Base-by-base conservation (phyloP, 345 rosid genomes). In the Raphanus raphanistrum region DNA sequence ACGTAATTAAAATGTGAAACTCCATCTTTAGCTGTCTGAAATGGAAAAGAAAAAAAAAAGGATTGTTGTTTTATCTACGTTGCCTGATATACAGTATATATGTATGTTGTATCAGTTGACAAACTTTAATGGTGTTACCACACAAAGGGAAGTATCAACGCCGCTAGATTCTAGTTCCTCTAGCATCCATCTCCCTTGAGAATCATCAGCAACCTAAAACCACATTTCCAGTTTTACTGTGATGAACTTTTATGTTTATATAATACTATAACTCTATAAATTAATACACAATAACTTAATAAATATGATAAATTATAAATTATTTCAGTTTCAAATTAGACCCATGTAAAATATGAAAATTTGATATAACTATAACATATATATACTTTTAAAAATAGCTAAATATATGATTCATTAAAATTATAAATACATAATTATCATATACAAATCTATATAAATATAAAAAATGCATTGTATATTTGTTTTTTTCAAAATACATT, bases 1-100 rank as follows among this genome's bases (percentile, higher is more conserved):
- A 92, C 71, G 80, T 89, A 94, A 26, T 97, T 86, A 79, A 92
- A 94, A 6, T 95, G 90, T 48, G 97, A 92, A 79, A 73, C 89
- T 63, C 97, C 98, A 28, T 76, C 89, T 79, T 87, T 71, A 68
- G 95, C 79, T 45, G 82, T 94, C 98, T 94, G 90, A 67, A 74
- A 63, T 60, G 8, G 43, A 58, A 58, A 58, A 57, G 4, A n/a
- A 63, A 27, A 7, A 21, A 28, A 6, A 21, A 8, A 6, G n/a
- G 5, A 12, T 31, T 33, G 2, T 41, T 43, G 16, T 48, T 77
- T 15, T 15, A n/a, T 63, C 2, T 15, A 63, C 6, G 29, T 4
- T 29, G 69, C 41, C 9, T 32, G 8, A 66, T 71, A 54, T 21
- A 33, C 8, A 50, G 17, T 52, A 52, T 52, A 16, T 52, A 52